Evolutionary conservation across 2,329 filamentous ascomycete genomes (phyloP), one percentile per base, ranked within the genome.

Genomic region (Aspergillus calidoustus): DNA sequence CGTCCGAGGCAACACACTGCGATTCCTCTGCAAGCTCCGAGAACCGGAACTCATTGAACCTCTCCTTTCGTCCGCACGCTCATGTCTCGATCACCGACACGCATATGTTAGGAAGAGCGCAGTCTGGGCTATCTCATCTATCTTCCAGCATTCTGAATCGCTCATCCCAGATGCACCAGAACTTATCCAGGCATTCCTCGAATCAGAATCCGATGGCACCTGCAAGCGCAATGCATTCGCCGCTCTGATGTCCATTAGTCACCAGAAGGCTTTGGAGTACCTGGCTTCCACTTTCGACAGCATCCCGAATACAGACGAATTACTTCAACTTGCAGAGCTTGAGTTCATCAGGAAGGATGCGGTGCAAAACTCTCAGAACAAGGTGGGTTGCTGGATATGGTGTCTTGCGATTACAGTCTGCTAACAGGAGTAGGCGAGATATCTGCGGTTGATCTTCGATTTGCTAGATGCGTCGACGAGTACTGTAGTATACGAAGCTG

Each of bases 311-410:
- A 91, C 94, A 60, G 94, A 97, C 76, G 95, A 98, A 77, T 84
- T 99, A 63, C 82, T 98, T 64, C 93, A 98, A 75, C 84, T 99
- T 66, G 93, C 93, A 6, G 93, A 98, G 78, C 85, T 99, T 22
- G 95, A 98, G 77, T 99, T 99, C 76, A 97, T 99, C 71, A 88
- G 95, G 72, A 98, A 96, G 77, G 95, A 99, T 83, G 93, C 95
- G n/a, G 84, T 96, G 49, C 89, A 94, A 71, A 98, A 98, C 77
- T 84, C 92, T 3, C 90, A 94, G 74, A 97, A 98, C 80, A 99
- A 98, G 87, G 90, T 91, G 75, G 19, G 83, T 68, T 31, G 46
- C 22, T 49, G 11, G 41, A 9, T 22, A 44, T 15, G 4, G 22
- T 25, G 17, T 19, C 23, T 43, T 4, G 46, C 13, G 23, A 28